phyloP scores from a whole-genome alignment of 2,329 filamentous ascomycete genomes.

The Fusarium hainanense region DNA sequence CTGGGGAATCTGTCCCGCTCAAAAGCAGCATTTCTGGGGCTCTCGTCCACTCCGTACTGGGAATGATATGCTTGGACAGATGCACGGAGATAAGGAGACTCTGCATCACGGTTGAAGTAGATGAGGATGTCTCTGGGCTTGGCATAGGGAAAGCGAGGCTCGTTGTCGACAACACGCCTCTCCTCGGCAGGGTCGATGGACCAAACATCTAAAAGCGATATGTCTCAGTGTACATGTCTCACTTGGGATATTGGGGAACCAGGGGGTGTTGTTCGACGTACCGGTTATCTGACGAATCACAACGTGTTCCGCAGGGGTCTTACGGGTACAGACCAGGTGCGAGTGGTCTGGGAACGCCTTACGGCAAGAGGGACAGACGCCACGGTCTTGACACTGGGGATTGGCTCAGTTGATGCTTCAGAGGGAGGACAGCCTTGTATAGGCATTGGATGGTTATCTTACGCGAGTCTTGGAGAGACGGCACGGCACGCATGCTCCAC shows the following conservation, averaged over 20 bases:
- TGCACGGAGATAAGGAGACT: constrained; percentile 55
- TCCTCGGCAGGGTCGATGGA: constrained; percentile 51
- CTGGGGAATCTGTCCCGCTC: constrained; percentile 53
- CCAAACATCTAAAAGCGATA: constrained; percentile 52
- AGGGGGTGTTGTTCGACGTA: constrained; percentile 46
- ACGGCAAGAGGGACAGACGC: constrained; percentile 56
- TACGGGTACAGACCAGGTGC: constrained; percentile 55
- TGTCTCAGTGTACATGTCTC: constrained; percentile 45
- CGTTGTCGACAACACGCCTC: constrained; percentile 48
- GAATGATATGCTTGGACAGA: constrained; percentile 54
- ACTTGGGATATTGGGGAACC: constrained; percentile 24
- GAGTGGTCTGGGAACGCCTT: constrained; percentile 56
- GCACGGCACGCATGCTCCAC: constrained; percentile 61
- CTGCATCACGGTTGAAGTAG: constrained; percentile 50
- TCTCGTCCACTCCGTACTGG: constrained; percentile 48
- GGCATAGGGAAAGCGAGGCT: constrained; percentile 53
- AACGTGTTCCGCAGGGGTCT: constrained; percentile 49
- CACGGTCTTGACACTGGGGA: constrained; percentile 54
- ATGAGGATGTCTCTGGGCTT: constrained; percentile 52
- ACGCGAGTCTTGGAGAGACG: constrained; percentile 61
- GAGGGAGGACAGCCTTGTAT: constrained; percentile 18
- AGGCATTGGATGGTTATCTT: constrained; percentile 48
- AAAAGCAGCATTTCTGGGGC: constrained; percentile 52
- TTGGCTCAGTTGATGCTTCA: constrained; percentile 46
- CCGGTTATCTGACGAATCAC: constrained; percentile 54